These are phyloP conservation scores for Barnettozyma sucrosica DNA, from an alignment of 805 yeast species.

Conservation along the genomic window DNA sequence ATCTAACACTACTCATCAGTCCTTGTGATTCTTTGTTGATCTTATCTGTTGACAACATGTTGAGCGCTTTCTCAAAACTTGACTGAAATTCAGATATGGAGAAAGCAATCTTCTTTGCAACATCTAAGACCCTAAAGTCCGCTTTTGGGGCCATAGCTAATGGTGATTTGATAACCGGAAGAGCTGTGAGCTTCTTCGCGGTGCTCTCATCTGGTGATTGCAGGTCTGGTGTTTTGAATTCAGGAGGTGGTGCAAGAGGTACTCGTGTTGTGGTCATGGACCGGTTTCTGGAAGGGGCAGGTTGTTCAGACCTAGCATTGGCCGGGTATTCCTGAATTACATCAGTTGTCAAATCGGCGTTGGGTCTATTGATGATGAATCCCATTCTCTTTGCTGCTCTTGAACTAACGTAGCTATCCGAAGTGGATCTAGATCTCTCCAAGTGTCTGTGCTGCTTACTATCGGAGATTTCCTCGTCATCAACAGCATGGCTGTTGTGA, in stretches of 20 bases:
- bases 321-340: conserved; percentile 26
- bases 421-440: conserved; percentile 30
- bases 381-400: conserved; percentile 76
- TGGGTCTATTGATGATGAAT: conserved; percentile 44
- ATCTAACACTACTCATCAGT: conserved; percentile 42
- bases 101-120: conserved; percentile 55
- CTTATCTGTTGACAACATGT: conserved; percentile 52
- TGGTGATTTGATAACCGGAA: conserved; percentile 42
- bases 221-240: conserved; percentile 42
- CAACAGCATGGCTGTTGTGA: not conserved
- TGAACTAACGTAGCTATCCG: conserved; percentile 45
- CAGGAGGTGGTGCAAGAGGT: conserved; percentile 33
- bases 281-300: conserved; percentile 18
- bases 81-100: conserved; percentile 62
- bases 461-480: not conserved
- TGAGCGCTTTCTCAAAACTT: conserved; percentile 48
- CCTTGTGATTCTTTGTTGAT: conserved; percentile 47
- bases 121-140: conserved; percentile 31
- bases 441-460: conserved; percentile 6
- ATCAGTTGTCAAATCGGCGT: conserved; percentile 19
- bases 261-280: conserved; percentile 15
- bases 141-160: conserved; percentile 1
- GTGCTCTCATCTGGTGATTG: not conserved
- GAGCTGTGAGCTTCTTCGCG: conserved; percentile 56
- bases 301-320: not conserved